Evolutionary conservation across 139 green algal species (phyloP), one percentile per base, ranked within the genome.

Genomic region (Tetradesmus lagerheimii): DNA sequence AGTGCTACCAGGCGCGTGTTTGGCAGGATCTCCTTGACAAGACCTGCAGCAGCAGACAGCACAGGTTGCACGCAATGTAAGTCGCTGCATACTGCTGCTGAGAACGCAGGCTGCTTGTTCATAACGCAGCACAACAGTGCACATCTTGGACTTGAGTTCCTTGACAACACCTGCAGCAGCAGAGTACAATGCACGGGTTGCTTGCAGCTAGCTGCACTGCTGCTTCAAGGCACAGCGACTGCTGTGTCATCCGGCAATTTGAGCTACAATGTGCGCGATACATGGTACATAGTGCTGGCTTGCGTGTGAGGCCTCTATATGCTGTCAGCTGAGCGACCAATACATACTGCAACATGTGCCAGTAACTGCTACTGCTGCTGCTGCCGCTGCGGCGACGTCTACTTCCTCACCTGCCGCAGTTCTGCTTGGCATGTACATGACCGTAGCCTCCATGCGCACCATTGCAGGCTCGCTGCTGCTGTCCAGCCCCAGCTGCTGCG

Each of bases 401-500:
- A 8, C 37, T 4, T n/a, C 27, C 71, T 38, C 71, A 37, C 29
- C 80, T 75, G 82, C 82, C 29, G 57, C 53, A 41, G 82, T 53
- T 2, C 35, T 29, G 35, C 27, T 50, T n/a, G 53, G 35, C 53
- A 87, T 50, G 35, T 87, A 79, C 53, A 78, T 87, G 8, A 53
- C 82, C 15, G 82, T 78, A 23, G 82, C 82, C 35, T 87, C 82
- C 34, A 87, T n/a, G 20, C 82, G 53, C 4, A 87, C 57, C n/a
- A 87, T 25, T 8, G 82, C 82, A 38, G 82, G 53, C 1, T 29
- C 5, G 35, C 57, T 87, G 45, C 57, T 53, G 82, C 35, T 77
- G 53, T 5, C 15, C 16, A 79, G 18, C 31, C 82, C 53, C 35
- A 79, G 57, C 82, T 53, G 27, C 35, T 38, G 34, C 0, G 53